Evolutionary conservation across 768 basidiomycete species (phyloP), one percentile per base, ranked within the genome.

Genomic region (Antrodiella citrinella): DNA sequence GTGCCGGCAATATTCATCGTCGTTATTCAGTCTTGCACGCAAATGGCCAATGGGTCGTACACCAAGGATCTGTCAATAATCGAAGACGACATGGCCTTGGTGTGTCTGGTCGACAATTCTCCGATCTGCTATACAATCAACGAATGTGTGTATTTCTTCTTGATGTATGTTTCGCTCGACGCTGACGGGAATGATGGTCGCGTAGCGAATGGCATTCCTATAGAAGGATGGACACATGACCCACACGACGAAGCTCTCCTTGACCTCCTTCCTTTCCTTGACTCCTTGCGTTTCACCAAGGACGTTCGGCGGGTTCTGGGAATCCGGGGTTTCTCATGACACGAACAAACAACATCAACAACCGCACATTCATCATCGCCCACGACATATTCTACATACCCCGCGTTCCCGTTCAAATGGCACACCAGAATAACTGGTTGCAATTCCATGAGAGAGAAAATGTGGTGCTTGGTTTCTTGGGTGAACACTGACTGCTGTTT

Each of bases 221-320:
- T 99, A 68, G 95, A 98, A 74, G 96, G 96, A 45, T 98, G 96
- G 96, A 97, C 93, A 20, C 86, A 93, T 53, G 96, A 99, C 69
- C 94, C 91, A 25, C 82, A 84, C 52, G 96, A 99, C 70, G 91
- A 98, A 69, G 96, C 95, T 19, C 73, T 99, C 50, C 83, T 99
- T 50, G 94, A 98, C 70, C 78, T 97, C 46, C 72, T 99, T 21
- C 96, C 96, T 18, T 85, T 99, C 48, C 80, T 99, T 48, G 96
- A 99, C 67, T 95, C 92, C 44, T 70, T 99, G 54, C 80, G 96
- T 30, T 99, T 99, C 69, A 96, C 94, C 10, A 85, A 82, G 51
- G 96, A 99, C 65, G 96, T 99, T 39, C 81, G 96, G 57, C 80
- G 86, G 56, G 86, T 98, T 20, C 75, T 99, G 45, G 93, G 95